Base-by-base conservation (phyloP, 176 grass and related monocot genomes). In the Oryza nivara region DNA sequence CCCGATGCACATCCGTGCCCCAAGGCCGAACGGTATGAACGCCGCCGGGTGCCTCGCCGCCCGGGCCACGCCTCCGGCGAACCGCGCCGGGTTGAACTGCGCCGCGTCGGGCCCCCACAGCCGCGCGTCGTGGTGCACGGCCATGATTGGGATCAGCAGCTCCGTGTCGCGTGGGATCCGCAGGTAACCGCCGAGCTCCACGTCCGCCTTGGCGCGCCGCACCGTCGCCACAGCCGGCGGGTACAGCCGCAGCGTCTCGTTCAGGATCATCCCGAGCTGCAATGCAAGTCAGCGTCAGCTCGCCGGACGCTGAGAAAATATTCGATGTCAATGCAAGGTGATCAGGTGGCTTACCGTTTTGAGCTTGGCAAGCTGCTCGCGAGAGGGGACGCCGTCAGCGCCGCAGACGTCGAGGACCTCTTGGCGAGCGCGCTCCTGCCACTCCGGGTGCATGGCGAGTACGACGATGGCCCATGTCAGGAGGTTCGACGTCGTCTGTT, bases 401-500 rank as follows among this genome's bases (percentile, higher is more conserved):
- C 91, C 96, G 80, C 96, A 99, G 64, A 96, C 91, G 63, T 92
- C 76, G 64, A 99, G 89, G 45, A 99, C 96, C 88, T 99, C 96
- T 78, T 82, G 80, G 41, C 96, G 77, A 70, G 93, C 91, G 71
- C 86, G 93, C 49, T 99, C 89, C 78, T 99, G 96, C 96, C 96
- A 99, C 70, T 94, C 93, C 5, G 96, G 96, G 72, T 99, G 93
- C 96, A 99, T 94, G 75, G 93, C 91, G 38, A 99, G 93, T 66
- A 99, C 48, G 35, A 99, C 96, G 3, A 93, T 94, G 65, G 86
- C 85, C 96, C 96, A 99, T 10, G 96, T 99, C 88, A 99, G 85
- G 11, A 99, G 93, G 79, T 99, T 99, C 9, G 96, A 96, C 28
- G 96, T 99, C 0, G 96, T 99, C 73, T 99, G 96, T 89, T 97